These are phyloP conservation scores for Calocera viscosa DNA, from an alignment of 768 basidiomycete genomes.

Conservation along the genomic window DNA sequence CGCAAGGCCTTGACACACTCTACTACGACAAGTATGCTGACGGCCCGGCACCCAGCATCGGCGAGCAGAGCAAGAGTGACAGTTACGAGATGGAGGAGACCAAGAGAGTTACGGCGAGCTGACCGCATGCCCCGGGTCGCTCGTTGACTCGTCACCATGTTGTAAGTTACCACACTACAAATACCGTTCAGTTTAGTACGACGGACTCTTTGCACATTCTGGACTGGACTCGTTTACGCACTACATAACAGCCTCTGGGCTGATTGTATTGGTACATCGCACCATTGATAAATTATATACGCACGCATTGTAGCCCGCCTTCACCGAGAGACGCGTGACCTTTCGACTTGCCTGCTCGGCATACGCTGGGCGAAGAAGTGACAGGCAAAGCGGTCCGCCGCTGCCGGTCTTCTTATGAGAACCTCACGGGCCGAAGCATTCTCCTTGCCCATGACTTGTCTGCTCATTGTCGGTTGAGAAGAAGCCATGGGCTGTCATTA, in stretches of 20 bases:
- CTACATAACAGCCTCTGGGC: neutral
- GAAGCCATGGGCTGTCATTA: neutral
- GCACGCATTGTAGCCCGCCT: too few relatives aligned
- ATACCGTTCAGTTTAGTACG: too few relatives aligned
- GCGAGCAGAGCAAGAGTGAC: neutral
- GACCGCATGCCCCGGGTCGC: neutral
- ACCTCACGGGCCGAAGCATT: too few relatives aligned
- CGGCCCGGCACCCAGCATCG: neutral
- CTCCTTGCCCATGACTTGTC: too few relatives aligned
- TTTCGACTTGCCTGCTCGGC: neutral
- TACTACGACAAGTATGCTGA: slow-evolving; percentile 5
- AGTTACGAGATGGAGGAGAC: slow-evolving; percentile 6
- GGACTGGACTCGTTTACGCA: neutral
- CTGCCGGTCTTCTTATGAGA: too few relatives aligned
- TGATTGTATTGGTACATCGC: neutral
- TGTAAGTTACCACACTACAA: too few relatives aligned
- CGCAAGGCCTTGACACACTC: neutral
- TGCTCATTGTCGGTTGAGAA: neutral
- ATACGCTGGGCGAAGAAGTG: neutral
- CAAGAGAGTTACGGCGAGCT: neutral
- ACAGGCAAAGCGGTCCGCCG: too few relatives aligned
- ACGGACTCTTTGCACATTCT: too few relatives aligned
- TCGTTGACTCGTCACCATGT: too few relatives aligned
- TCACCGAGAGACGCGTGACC: neutral
- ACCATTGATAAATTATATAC: neutral